A percentile compares a stretch with the other conserved stretches of the same genome.
These are phyloP conservation scores for Komagataella phaffii DNA, from an alignment of 805 yeast genomes.

Conservation along the genomic window DNA sequence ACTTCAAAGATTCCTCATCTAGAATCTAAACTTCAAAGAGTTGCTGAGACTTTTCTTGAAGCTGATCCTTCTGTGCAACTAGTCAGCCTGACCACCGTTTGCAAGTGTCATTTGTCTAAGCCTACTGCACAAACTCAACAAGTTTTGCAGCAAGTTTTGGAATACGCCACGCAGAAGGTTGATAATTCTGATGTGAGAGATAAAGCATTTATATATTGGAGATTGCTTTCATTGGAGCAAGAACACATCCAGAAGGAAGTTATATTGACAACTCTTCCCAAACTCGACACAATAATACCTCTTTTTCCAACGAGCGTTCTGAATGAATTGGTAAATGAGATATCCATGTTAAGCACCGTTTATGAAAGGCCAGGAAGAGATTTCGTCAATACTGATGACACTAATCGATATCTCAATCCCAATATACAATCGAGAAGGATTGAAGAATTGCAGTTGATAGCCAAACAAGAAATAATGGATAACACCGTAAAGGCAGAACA, in stretches of 20 bases:
- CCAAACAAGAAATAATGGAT: constrained; percentile 56
- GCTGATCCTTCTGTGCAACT: constrained; percentile 51
- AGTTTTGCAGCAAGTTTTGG: constrained; percentile 44
- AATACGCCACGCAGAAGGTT: constrained; percentile 47
- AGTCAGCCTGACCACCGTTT: constrained; percentile 45
- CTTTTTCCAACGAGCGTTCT: constrained; percentile 56
- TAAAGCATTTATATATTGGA: constrained; percentile 70
- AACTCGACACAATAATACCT: constrained; percentile 60
- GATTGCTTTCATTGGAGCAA: constrained; percentile 42
- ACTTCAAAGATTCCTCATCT: constrained; percentile 45
- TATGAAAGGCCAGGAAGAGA: constrained; percentile 72
- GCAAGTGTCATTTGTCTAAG: constrained; percentile 31
- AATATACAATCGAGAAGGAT: constrained; percentile 36
- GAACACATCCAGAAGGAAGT: constrained; percentile 33
- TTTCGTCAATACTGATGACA: constrained; percentile 24
- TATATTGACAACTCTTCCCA: constrained; percentile 52
- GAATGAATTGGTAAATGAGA: constrained; percentile 55
- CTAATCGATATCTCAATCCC: constrained; percentile 7
- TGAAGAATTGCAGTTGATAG: constrained; percentile 67
- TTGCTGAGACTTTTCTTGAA: constrained; percentile 40
- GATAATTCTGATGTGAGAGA: constrained; percentile 73
- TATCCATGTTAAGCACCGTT: constrained; percentile 79
- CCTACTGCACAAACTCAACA: constrained; percentile 21
- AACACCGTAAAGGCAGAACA: constrained; percentile 60
- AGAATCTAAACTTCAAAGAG: constrained; percentile 27